These are phyloP conservation scores for Gaeumannomyces sp. DNA, from an alignment of 2,329 filamentous ascomycete genomes.

Conservation along the genomic window DNA sequence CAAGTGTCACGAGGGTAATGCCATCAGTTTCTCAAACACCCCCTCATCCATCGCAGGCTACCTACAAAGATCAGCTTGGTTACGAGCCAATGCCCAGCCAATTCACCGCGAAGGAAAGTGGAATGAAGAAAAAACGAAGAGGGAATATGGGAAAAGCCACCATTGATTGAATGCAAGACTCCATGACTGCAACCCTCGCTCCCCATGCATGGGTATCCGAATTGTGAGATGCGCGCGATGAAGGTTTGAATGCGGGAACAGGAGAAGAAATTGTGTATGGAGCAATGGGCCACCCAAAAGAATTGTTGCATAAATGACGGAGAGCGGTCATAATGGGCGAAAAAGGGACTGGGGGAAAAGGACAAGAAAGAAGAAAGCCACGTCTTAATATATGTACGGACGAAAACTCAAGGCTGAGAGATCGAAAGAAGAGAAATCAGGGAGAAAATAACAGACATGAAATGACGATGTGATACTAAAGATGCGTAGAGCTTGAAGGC, in stretches of 20 bases:
- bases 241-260: background rate
- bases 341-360: background rate
- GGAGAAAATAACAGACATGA: slow-evolving; percentile 13
- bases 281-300: background rate
- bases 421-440: slow-evolving; percentile 16
- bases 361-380: slow-evolving; percentile 3
- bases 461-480: background rate
- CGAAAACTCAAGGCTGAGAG: slow-evolving; percentile 7
- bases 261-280: background rate
- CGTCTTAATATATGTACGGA: background rate
- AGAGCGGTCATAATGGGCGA: no score
- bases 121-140: background rate
- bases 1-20: no score
- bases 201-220: background rate
- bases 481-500: background rate
- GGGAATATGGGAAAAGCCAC: background rate
- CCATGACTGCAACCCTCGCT: background rate
- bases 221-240: background rate
- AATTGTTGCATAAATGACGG: no score
- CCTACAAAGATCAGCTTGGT: no score
- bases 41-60: no score
- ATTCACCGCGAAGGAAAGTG: background rate
- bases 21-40: no score
- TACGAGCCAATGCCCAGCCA: no score
- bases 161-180: background rate